Evolutionary conservation across 2,329 filamentous ascomycete species (phyloP), one percentile per base, ranked within the genome.

Genomic region (Tricladium varicosporioides): DNA sequence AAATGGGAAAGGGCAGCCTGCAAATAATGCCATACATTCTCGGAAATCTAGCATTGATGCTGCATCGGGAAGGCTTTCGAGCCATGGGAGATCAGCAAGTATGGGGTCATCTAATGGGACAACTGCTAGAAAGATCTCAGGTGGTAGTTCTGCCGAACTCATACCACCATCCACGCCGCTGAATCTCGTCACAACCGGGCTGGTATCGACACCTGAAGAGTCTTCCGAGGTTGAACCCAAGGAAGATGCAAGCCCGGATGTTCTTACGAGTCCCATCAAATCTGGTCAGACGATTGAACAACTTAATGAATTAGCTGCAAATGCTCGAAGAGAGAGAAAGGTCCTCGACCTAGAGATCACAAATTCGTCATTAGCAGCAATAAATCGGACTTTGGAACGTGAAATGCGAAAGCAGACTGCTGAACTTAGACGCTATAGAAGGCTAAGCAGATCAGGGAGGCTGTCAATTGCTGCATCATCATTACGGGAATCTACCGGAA

Each of bases 311-410:
- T 79, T 91, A 5, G 91, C 94, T 10, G 83, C 88, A n/a, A 94
- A 91, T 70, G 94, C 94, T 13, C 84, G 94, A 31, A 84, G 91
- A 36, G 94, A 97, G 73, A 85, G 94, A 60, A 99, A 97, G 75
- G 92, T 99, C 1, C 83, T 97, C 64, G 94, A 99, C 71, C 78
- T 99, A 5, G 91, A 99, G 71, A 99, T 99, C 62, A 96, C 89
- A 54, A 99, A 99, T 69, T 94, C 91, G 1, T 97, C 92, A 1
- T 80, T 99, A 2, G 83, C 96, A 56, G 94, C 94, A 43, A 97
- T 99, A 74, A 99, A 99, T 70, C 83, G 92, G 53, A 94, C 92
- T 0, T 76, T 99, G 0, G 94, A 99, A 74, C 84, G 91, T 19
- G 91, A 97, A 70, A 81, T 99, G 66, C 85, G 92, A 22, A 96